phyloP scores from a whole-genome alignment of 2,329 filamentous ascomycete genomes.

The Ophiostoma tasmaniense region DNA sequence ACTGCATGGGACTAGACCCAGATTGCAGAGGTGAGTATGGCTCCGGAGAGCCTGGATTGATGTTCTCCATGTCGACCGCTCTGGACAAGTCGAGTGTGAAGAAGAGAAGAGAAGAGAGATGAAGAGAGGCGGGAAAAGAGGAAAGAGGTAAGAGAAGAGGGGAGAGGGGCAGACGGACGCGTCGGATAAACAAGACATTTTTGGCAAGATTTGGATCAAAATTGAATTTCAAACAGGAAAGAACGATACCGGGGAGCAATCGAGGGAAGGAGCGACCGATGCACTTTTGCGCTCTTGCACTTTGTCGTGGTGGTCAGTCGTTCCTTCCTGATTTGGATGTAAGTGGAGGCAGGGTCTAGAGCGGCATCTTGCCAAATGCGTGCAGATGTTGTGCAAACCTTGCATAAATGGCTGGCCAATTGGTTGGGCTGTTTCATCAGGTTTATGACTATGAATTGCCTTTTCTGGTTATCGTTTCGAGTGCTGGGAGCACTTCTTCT shows the following conservation, averaged over 20 bases:
- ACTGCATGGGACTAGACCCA: neutral
- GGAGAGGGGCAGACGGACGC: neutral
- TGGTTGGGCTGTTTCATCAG: neutral
- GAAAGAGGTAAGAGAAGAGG: neutral
- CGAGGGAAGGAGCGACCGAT: neutral
- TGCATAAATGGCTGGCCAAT: neutral
- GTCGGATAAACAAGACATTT: neutral
- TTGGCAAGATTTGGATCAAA: neutral
- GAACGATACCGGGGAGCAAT: neutral
- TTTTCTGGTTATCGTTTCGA: neutral
- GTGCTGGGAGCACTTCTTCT: neutral
- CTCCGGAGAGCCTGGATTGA: neutral
- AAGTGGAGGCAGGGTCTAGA: conserved; percentile 1
- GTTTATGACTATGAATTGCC: neutral
- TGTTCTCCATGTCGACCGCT: neutral
- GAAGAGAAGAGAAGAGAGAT: neutral
- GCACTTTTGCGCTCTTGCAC: neutral
- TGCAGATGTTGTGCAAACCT: neutral
- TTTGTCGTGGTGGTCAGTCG: neutral
- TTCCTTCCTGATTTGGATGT: conserved; percentile 8
- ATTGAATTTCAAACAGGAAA: neutral
- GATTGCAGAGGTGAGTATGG: neutral
- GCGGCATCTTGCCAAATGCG: neutral
- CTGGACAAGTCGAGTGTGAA: neutral
- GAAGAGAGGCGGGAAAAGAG: neutral